Evolutionary conservation across 2,329 filamentous ascomycete genomes (phyloP).

Genomic region (Chaetomium strumarium): DNA sequence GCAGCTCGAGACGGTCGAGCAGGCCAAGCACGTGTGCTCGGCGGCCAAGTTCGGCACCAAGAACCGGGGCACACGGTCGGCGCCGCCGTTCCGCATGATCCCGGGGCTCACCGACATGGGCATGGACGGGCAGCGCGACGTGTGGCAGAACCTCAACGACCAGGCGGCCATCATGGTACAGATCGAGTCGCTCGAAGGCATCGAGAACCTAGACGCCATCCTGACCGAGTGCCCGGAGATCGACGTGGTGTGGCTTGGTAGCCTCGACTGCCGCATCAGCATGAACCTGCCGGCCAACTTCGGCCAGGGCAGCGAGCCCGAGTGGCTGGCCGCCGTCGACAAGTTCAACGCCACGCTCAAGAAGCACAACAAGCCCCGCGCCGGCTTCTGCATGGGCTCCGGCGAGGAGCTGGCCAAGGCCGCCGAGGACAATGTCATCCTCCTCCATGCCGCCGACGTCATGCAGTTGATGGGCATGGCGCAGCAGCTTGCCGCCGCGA

Average conservation of each 20-base stretch:
- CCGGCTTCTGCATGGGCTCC: slow-evolving; percentile 11
- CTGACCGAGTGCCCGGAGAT: slow-evolving; percentile 41
- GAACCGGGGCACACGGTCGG: slow-evolving; percentile 36
- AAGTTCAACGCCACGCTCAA: slow-evolving; percentile 35
- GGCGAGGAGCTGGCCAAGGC: slow-evolving; percentile 9
- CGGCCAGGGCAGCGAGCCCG: slow-evolving; percentile 34
- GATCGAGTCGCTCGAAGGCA: slow-evolving; percentile 38
- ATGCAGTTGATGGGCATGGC: slow-evolving; percentile 14
- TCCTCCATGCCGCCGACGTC: slow-evolving; percentile 15
- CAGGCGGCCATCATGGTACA: slow-evolving; percentile 46
- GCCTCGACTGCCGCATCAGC: slow-evolving; percentile 38
- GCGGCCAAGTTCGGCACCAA: slow-evolving; percentile 39
- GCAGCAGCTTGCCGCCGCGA: slow-evolving; percentile 9
- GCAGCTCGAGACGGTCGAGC: slow-evolving; percentile 42
- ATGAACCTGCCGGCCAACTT: slow-evolving; percentile 37
- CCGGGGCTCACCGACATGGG: slow-evolving; percentile 36
- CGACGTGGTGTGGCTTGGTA: slow-evolving; percentile 43
- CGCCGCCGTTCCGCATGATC: slow-evolving; percentile 38
- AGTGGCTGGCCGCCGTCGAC: slow-evolving; percentile 36
- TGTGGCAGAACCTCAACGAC: slow-evolving; percentile 38
- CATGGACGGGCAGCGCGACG: slow-evolving; percentile 28
- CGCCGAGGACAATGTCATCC: slow-evolving; percentile 10
- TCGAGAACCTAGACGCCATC: slow-evolving; percentile 45
- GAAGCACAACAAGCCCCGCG: slow-evolving; percentile 41
- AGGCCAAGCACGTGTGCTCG: slow-evolving; percentile 39